Evolutionary conservation across 768 basidiomycete species (phyloP).

Genomic region (Rhodotorula paludigena): DNA sequence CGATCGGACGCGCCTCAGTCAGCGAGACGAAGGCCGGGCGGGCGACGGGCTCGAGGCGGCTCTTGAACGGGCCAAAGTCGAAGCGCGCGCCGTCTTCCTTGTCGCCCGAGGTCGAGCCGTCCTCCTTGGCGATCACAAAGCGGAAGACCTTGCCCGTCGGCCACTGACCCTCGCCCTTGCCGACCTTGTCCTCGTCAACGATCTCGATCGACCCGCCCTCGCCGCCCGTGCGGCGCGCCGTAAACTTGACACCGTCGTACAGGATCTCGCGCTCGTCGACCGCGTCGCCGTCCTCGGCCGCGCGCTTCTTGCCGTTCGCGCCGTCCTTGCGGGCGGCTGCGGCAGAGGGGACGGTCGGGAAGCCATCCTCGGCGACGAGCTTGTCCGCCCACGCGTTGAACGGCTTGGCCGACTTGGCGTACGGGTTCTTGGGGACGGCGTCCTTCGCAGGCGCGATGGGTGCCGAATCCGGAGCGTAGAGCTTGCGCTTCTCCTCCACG

Average conservation of each 20-base stretch:
- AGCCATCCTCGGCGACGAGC: constrained; percentile 33
- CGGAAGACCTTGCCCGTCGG: constrained; percentile 57
- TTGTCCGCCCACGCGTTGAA: constrained; percentile 39
- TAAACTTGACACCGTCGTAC: constrained; percentile 36
- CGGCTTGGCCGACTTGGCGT: constrained; percentile 20
- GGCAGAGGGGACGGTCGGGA: constrained; percentile 45
- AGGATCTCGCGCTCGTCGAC: constrained; percentile 45
- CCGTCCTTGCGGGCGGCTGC: constrained; percentile 50
- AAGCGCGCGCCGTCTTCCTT: constrained; percentile 53
- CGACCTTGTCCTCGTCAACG: constrained; percentile 32
- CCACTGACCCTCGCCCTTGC: constrained; percentile 48
- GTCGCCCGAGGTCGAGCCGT: constrained; percentile 12
- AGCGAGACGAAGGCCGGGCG: constrained; percentile 31
- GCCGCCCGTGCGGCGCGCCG: constrained; percentile 19
- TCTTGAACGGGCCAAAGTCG: constrained; percentile 62
- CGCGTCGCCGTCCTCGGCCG: constrained; percentile 51
- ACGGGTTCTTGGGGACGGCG: constrained; percentile 51
- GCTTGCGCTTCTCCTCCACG: constrained; percentile 92
- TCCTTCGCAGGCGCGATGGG: constrained; percentile 46
- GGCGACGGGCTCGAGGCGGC: constrained; percentile 35
- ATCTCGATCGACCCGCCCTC: constrained; percentile 31
- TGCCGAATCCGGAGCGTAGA: constrained; percentile 66
- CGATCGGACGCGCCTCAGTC: constrained; percentile 15
- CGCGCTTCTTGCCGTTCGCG: constrained; percentile 49
- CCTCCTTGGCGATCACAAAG: constrained; percentile 49